These are phyloP conservation scores for Tetradesmus lagerheimii DNA, from an alignment of 139 green algal species.

Conservation along the genomic window DNA sequence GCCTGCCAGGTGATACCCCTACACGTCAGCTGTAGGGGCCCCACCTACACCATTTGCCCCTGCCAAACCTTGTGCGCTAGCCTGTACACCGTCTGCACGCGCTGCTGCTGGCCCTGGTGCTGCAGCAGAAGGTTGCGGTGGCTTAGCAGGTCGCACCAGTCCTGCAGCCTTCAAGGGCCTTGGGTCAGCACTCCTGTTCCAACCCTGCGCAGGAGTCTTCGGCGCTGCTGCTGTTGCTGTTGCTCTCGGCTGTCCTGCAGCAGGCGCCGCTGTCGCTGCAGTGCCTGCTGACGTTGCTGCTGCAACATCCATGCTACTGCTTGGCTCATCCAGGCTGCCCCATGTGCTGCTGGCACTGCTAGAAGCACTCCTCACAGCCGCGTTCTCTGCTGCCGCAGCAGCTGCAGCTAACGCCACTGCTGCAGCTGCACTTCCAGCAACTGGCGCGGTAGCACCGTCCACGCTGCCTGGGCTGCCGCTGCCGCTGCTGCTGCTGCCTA, in stretches of 20 bases:
- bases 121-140: background rate
- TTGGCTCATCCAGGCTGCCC: background rate
- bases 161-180: background rate
- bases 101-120: background rate
- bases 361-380: background rate
- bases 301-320: background rate
- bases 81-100: background rate
- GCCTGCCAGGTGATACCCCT: too few relatives aligned
- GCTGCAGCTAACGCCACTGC: background rate
- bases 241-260: background rate
- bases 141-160: background rate
- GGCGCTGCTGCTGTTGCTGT: background rate
- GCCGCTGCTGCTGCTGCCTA: background rate
- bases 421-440: background rate
- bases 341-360: background rate
- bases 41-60: background rate
- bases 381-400: background rate
- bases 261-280: background rate
- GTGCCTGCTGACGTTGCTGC: background rate
- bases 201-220: background rate
- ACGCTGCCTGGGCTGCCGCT: background rate
- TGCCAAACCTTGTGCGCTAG: background rate
- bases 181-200: background rate
- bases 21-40: background rate
- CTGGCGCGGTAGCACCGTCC: background rate